These are phyloP conservation scores for Fusarium palustre DNA, from an alignment of 2,329 filamentous ascomycete genomes.

Conservation along the genomic window DNA sequence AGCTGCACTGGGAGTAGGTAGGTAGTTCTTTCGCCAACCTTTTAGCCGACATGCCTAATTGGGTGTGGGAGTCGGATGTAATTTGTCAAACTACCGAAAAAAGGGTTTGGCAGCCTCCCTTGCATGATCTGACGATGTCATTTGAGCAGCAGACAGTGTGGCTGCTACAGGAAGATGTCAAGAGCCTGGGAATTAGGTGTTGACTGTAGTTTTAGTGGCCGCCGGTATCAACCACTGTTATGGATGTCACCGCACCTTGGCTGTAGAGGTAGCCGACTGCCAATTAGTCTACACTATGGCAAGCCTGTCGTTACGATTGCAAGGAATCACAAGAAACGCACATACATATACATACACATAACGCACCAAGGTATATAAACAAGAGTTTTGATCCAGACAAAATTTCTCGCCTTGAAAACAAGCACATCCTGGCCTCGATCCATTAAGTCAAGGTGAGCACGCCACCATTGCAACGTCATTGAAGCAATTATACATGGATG, in stretches of 20 bases:
- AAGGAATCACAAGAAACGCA: background rate
- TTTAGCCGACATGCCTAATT: slow-evolving; percentile 12
- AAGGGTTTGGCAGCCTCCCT: slow-evolving; percentile 36
- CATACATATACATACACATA: background rate
- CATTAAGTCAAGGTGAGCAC: background rate
- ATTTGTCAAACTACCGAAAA: slow-evolving; percentile 25
- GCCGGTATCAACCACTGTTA: background rate
- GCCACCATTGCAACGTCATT: background rate
- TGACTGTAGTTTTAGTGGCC: too few relatives aligned
- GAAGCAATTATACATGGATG: slow-evolving; percentile 6
- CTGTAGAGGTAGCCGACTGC: background rate
- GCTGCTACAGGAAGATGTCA: background rate
- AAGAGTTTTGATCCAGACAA: background rate
- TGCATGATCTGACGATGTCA: slow-evolving; percentile 16
- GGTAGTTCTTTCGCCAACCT: slow-evolving; percentile 9
- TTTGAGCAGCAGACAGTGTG: background rate
- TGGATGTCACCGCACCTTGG: background rate
- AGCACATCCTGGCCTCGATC: background rate
- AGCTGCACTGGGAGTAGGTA: slow-evolving; percentile 4
- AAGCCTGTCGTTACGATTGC: background rate
- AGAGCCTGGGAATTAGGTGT: background rate
- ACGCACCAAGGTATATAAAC: too few relatives aligned
- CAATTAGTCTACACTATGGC: background rate
- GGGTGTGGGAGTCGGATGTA: slow-evolving; percentile 10
- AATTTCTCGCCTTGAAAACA: background rate